Conservation (phyloP, 441 rosid genomes). For the Adansonia rubrostipa region DNA sequence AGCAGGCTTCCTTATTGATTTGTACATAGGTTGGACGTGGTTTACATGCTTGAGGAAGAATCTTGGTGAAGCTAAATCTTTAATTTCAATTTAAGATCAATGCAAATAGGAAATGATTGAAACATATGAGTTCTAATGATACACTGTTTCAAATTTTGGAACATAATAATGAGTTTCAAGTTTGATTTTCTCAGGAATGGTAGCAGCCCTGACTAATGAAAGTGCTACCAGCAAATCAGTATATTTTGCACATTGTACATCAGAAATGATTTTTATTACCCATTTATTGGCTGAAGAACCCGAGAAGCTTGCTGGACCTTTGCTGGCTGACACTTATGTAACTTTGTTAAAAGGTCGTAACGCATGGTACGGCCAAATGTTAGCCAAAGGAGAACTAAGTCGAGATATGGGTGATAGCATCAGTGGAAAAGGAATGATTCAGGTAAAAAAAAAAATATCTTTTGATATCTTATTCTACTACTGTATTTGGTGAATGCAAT, state of each 20-base stretch:
- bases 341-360: constrained; percentile 59
- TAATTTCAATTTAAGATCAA: not conserved
- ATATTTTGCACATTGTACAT: constrained; percentile 61
- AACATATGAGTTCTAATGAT: not conserved
- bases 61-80: not conserved
- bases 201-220: constrained; percentile 56
- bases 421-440: constrained; percentile 61
- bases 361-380: constrained; percentile 61
- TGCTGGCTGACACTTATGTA: constrained; percentile 61
- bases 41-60: constrained; percentile 9
- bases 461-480: not conserved
- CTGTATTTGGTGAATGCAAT: not conserved
- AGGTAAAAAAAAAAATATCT: constrained; percentile 37
- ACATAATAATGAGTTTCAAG: not conserved
- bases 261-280: constrained; percentile 62
- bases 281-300: constrained; percentile 58
- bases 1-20: no score
- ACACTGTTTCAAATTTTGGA: not conserved
- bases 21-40: not conserved
- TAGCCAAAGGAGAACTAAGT: constrained; percentile 54
- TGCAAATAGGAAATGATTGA: not conserved
- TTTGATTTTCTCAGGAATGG: constrained; percentile 48
- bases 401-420: constrained; percentile 61
- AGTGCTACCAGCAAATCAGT: constrained; percentile 65
- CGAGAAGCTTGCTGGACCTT: constrained; percentile 62